Conservation (phyloP, 2,329 filamentous ascomycete genomes). For the Colletotrichum tropicale region DNA sequence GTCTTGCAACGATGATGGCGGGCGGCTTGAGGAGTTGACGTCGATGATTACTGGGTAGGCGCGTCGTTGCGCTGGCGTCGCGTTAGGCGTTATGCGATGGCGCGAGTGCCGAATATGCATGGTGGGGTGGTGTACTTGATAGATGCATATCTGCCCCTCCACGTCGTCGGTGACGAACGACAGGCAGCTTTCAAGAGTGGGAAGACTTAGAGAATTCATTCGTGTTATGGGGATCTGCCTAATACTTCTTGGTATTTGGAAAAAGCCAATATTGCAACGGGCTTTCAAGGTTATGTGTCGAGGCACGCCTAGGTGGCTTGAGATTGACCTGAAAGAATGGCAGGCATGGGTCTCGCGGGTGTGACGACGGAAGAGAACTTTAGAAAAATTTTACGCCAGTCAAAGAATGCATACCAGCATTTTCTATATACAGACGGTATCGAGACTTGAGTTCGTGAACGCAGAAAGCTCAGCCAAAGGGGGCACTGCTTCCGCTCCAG, state of each 20-base stretch:
- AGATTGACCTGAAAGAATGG: too few species aligned
- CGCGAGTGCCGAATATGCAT: too few species aligned
- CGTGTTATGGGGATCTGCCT: not conserved
- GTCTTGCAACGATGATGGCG: not conserved
- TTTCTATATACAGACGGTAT: too few species aligned
- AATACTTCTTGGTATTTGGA: not conserved
- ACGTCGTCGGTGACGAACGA: not conserved
- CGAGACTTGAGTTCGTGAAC: too few species aligned
- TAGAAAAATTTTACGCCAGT: too few species aligned
- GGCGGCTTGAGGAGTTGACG: not conserved
- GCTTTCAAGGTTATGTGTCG: not conserved
- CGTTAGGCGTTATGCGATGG: not conserved
- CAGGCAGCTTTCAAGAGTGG: not conserved
- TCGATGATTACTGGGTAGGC: not conserved
- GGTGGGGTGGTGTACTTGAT: not conserved
- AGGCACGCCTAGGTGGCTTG: not conserved
- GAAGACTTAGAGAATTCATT: fast-evolving
- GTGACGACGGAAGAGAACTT: too few species aligned
- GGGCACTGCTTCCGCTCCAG: too few species aligned
- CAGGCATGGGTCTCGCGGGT: too few species aligned
- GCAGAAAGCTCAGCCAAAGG: too few species aligned
- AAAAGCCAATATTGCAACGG: not conserved
- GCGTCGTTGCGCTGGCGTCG: not conserved
- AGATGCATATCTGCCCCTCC: not conserved
- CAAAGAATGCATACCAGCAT: too few species aligned